These are phyloP conservation scores for Dioscorea zingiberensis DNA, from an alignment of 106 monocot species.

Conservation along the genomic window DNA sequence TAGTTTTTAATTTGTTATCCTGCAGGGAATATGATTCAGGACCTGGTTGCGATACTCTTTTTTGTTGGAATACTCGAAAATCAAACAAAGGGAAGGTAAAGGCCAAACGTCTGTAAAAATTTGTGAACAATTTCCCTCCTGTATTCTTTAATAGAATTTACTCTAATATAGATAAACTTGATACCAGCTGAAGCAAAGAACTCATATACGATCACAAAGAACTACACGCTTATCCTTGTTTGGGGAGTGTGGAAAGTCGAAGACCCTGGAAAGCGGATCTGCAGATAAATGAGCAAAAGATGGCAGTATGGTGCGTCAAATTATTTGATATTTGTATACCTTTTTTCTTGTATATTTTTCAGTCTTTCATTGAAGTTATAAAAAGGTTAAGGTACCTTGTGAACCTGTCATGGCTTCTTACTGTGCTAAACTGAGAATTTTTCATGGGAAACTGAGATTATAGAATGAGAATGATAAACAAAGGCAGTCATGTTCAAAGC, in stretches of 20 bases:
- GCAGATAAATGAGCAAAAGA: neutral
- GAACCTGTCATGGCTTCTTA: too few species aligned
- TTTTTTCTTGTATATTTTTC: slow-evolving; percentile 1
- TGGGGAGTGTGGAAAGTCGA: slow-evolving; percentile 29
- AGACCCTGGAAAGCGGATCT: slow-evolving; percentile 16
- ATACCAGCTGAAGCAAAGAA: slow-evolving; percentile 35
- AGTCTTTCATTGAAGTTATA: neutral
- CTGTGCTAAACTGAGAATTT: too few species aligned
- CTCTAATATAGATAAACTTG: neutral
- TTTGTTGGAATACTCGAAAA: slow-evolving; percentile 57
- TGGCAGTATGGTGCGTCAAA: neutral
- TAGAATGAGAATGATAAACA: too few species aligned
- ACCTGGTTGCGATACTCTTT: slow-evolving; percentile 49
- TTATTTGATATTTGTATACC: neutral
- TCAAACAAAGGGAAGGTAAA: slow-evolving; percentile 26
- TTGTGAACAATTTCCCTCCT: too few species aligned
- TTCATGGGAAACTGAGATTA: too few species aligned
- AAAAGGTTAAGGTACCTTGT: too few species aligned
- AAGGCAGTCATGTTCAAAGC: too few species aligned
- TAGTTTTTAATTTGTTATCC: slow-evolving; percentile 3
- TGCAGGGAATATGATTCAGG: slow-evolving; percentile 63
- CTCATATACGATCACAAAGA: slow-evolving; percentile 20
- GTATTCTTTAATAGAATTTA: too few species aligned
- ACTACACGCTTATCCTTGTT: slow-evolving; percentile 20
- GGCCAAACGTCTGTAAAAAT: too few species aligned